Evolutionary conservation across 768 basidiomycete genomes (phyloP), one percentile per base, ranked within the genome.

Genomic region (Panellus pusillus): DNA sequence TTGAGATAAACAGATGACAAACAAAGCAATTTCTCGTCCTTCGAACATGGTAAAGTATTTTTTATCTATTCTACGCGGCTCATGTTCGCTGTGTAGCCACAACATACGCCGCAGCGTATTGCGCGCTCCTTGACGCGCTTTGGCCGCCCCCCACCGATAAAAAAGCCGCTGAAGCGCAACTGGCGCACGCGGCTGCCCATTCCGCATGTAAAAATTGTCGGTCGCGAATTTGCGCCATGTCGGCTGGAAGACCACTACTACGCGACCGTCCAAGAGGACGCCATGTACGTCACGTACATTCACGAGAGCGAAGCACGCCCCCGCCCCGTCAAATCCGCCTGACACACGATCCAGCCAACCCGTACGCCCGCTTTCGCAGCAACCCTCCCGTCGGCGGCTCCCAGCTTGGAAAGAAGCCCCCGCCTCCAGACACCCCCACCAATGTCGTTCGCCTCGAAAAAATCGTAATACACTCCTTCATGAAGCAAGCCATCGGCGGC

Each of bases 201-300:
- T 39, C 90, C 89, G 1, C 89, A 86, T 62, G 80, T 84, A 61
- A 75, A 78, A 53, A 63, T 90, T 58, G 55, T 85, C 63, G 73
- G 87, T 32, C 85, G 86, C 64, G 84, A 91, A 65, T 86, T 83
- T 52, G 82, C 84, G 6, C 78, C 80, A 53, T 86, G 81, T 58
- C 84, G 95, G 38, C 79, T 93, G 50, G 76, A 78, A 49, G 86
- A 92, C 57, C 93, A 98, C 75, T 98, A 97, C 75, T 68, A 89
- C 70, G 72, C 75, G 36, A 87, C 93, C 9, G 78, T 98, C 55
- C 83, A 83, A 18, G 89, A 94, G 70, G 81, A 98, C 73, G 77
- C 94, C 62, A 84, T 98, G 81, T 99, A 99, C 79, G 87, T 98
- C 80, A 89, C 88, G 48, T 97, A 98, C 75, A 74, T 80, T 45